phyloP scores from a whole-genome alignment of 2,329 filamentous ascomycete genomes.

The Dendryphion nanum region DNA sequence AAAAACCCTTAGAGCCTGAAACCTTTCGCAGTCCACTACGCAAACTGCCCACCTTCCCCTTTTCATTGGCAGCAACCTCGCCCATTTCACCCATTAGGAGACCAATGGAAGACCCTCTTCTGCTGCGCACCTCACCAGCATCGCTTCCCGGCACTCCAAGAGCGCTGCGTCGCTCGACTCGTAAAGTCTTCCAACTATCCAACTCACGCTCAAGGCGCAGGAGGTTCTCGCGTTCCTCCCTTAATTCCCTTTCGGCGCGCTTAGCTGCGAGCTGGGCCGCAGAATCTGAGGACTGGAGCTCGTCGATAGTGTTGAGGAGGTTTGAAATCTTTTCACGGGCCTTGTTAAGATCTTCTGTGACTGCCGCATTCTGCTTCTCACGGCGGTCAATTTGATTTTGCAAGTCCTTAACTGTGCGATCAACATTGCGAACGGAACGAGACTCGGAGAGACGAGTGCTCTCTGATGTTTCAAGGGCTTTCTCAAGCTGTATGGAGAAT shows the following conservation, averaged over 20 bases:
- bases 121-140: conserved; percentile 41
- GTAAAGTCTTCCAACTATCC: conserved; percentile 73
- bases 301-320: conserved; percentile 86
- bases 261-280: conserved; percentile 76
- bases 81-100: conserved; percentile 38
- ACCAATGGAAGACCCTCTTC: conserved; percentile 45
- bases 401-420: conserved; percentile 90
- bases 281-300: conserved; percentile 85
- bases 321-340: conserved; percentile 89
- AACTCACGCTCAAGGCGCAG: conserved; percentile 83
- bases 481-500: conserved; percentile 69
- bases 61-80: conserved; percentile 26
- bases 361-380: conserved; percentile 79
- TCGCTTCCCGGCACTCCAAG: conserved; percentile 42
- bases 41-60: conserved; percentile 33
- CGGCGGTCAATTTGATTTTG: conserved; percentile 89
- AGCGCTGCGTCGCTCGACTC: conserved; percentile 56
- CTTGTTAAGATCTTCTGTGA: conserved; percentile 79
- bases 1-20: conserved; percentile 51
- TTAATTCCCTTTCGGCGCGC: conserved; percentile 83
- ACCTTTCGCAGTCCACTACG: conserved; percentile 39
- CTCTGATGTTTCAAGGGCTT: conserved; percentile 80
- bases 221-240: conserved; percentile 81
- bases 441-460: conserved; percentile 75
- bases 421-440: conserved; percentile 85